These are phyloP conservation scores for Phaeosphaeria sp. DNA, from an alignment of 2,329 filamentous ascomycete genomes.

Conservation along the genomic window DNA sequence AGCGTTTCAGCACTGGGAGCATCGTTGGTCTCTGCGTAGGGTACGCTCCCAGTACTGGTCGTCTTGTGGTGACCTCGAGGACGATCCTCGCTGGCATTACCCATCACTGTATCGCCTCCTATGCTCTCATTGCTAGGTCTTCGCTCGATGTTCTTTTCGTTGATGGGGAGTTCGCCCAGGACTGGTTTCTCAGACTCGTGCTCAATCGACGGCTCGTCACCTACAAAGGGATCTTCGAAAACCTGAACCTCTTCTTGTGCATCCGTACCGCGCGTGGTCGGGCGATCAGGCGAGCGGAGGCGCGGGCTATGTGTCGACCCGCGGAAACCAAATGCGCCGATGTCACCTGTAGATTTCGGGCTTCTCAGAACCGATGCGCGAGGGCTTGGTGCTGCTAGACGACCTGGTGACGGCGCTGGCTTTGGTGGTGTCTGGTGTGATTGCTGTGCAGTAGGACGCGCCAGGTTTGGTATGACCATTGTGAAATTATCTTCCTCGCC, in stretches of 20 bases:
- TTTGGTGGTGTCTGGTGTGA: slow-evolving; percentile 44
- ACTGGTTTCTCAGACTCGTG: slow-evolving; percentile 52
- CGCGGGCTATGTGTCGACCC: slow-evolving; percentile 39
- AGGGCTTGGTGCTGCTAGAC: slow-evolving; percentile 37
- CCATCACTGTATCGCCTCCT: slow-evolving; percentile 36
- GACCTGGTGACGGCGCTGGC: slow-evolving; percentile 26
- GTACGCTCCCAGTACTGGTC: slow-evolving; percentile 44
- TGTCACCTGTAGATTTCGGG: slow-evolving; percentile 38
- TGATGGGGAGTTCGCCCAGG: slow-evolving; percentile 59
- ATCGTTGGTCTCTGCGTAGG: slow-evolving; percentile 40
- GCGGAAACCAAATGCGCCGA: slow-evolving; percentile 18
- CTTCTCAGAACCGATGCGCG: slow-evolving; percentile 34
- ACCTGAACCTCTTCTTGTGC: slow-evolving; percentile 55
- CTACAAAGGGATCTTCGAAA: slow-evolving; percentile 61
- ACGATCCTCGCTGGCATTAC: slow-evolving; percentile 31
- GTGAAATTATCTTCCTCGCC: slow-evolving; percentile 59
- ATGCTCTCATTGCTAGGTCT: slow-evolving; percentile 39
- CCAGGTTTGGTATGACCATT: slow-evolving; percentile 56
- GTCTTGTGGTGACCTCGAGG: slow-evolving; percentile 46
- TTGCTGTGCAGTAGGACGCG: slow-evolving; percentile 35
- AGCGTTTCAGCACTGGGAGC: slow-evolving; percentile 49
- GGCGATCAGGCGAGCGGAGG: slow-evolving; percentile 42
- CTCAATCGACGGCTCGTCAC: slow-evolving; percentile 35
- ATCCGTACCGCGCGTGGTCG: slow-evolving; percentile 40
- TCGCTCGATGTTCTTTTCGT: slow-evolving; percentile 52